Evolutionary conservation across 2,329 filamentous ascomycete species (phyloP), one percentile per base, ranked within the genome.

Genomic region (Onygenales sp.): DNA sequence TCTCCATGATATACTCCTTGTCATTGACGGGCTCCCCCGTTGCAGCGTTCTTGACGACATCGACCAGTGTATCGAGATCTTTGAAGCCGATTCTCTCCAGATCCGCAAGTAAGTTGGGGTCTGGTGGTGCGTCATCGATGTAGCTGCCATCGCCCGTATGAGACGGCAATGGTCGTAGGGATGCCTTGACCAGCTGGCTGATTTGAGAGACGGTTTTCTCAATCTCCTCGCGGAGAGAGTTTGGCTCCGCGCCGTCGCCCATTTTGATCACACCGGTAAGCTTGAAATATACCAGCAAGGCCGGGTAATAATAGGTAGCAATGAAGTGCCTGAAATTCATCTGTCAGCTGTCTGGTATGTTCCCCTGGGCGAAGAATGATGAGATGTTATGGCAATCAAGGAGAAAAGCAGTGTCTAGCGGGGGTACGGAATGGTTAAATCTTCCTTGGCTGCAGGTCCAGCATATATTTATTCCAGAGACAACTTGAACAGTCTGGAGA

Each of bases 1-100:
- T 70, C 61, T 84, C 81, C 79, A 83, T 83, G 10, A 80, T 68
- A 61, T 82, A 82, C 1, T 76, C 75, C 63, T 79, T 83, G 61
- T 87, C 84, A 60, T 87, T 73, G 13, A 81, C 67, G 6, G 75
- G 74, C 42, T 79, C 70, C 2, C 79, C 78, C n/a, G 74, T 73
- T 53, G 67, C 60, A 17, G 73, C 62, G 49, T 63, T 68, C 21
- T 74, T 72, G 10, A 73, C 66, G 31, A 71, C 55, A 36, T 73
- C 70, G 34, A 66, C 58, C 21, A 74, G 51, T 9, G 70, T 70
- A 46, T 67, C 65, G 50, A 76, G 64, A 57, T 77, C 71, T 32
- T 72, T 66, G 17, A 77, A 68, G 51, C 68, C 76, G 57, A 81
- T 58, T 52, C 72, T 69, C 48, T 63, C 65, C n/a, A 82, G 58